phyloP scores from a whole-genome alignment of 1,284 basidiomycete genomes.

The Gymnopus androsaceus region DNA sequence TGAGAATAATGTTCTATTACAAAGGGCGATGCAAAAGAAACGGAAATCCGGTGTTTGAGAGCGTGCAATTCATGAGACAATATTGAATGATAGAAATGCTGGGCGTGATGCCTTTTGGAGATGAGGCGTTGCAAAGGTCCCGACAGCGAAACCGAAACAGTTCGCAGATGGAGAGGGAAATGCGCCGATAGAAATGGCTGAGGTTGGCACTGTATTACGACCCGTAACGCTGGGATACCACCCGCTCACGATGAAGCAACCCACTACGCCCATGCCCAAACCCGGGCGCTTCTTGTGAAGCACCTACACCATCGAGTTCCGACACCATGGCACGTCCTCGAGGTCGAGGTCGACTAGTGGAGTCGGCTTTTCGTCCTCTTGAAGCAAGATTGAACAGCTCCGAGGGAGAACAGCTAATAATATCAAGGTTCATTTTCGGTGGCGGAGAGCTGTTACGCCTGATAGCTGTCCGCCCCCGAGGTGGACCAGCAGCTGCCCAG shows the following conservation, averaged over 20 bases:
- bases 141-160: neutral
- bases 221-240: neutral
- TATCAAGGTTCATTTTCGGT: constrained; percentile 39
- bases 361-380: constrained; percentile 12
- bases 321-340: constrained; percentile 50
- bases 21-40: constrained; percentile 5
- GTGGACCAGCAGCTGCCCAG: constrained; percentile 33
- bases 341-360: constrained; percentile 29
- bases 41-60: constrained; percentile 2
- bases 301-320: constrained; percentile 46
- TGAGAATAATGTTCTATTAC: constrained; percentile 5
- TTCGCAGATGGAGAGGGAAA: neutral
- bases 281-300: constrained; percentile 47
- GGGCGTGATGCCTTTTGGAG: constrained; percentile 1
- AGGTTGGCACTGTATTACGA: too few relatives aligned
- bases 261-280: constrained; percentile 61
- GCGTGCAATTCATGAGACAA: constrained; percentile 6
- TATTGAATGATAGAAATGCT: neutral
- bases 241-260: constrained; percentile 49
- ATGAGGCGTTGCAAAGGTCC: neutral
- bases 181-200: neutral
- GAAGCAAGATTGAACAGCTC: constrained; percentile 13
- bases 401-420: neutral
- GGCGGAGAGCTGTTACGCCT: constrained; percentile 56
- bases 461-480: constrained; percentile 46